Evolutionary conservation across 257 asterid species (phyloP).

Genomic region (Lavandula angustifolia): DNA sequence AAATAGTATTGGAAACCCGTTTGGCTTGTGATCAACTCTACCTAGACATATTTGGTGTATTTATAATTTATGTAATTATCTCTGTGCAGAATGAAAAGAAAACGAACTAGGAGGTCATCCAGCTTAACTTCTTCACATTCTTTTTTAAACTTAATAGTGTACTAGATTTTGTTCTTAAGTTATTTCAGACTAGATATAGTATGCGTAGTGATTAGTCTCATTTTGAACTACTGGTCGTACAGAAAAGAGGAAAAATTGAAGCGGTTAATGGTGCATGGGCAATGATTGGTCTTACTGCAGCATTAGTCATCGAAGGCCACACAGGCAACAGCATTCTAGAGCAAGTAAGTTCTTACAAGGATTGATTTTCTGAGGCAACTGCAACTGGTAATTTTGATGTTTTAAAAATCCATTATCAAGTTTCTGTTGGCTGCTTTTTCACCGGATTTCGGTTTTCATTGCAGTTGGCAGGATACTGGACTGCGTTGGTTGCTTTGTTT

Average conservation of each 20-base stretch:
- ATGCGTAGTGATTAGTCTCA: neutral
- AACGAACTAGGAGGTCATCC: too few relatives aligned
- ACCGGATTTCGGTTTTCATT: conserved; percentile 13
- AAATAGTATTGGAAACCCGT: neutral
- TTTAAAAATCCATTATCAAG: neutral
- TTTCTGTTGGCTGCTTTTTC: conserved; percentile 3
- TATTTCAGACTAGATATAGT: neutral
- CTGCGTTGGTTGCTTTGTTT: conserved; percentile 52
- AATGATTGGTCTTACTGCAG: conserved; percentile 92
- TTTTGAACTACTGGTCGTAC: neutral
- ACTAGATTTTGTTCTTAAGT: neutral
- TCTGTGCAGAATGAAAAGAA: too few relatives aligned
- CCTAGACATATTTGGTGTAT: neutral
- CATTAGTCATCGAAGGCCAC: conserved; percentile 77
- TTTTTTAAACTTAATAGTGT: neutral
- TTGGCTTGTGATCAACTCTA: neutral
- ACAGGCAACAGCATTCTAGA: conserved; percentile 69
- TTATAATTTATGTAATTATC: too few relatives aligned
- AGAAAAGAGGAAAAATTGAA: conserved; percentile 72
- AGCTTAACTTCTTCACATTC: neutral
- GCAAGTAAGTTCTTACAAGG: conserved; percentile 50
- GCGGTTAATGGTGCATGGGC: conserved; percentile 98
- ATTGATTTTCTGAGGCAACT: neutral
- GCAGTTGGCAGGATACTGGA: conserved; percentile 82
- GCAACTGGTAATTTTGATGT: neutral